Conservation (phyloP, 192 early-diverging fungal genomes). For the Haplosporangium gracile region DNA sequence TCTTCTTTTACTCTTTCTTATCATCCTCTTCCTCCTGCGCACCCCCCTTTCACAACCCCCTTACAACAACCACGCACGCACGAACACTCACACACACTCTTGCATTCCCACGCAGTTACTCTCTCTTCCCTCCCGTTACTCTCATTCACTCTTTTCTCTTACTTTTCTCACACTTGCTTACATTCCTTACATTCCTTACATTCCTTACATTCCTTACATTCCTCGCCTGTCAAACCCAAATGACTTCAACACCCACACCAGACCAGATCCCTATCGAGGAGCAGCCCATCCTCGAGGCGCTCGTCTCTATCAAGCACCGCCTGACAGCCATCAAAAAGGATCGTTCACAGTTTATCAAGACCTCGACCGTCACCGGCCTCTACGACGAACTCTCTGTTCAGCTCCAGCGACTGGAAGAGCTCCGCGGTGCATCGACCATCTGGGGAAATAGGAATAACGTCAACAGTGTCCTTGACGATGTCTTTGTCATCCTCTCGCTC, state of each 20-base stretch:
- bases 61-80: neutral
- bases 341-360: constrained; percentile 74
- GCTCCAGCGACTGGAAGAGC: constrained; percentile 58
- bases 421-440: constrained; percentile 53
- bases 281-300: constrained; percentile 73
- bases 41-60: neutral
- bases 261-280: constrained; percentile 63
- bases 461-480: constrained; percentile 81
- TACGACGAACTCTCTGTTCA: constrained; percentile 72
- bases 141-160: neutral
- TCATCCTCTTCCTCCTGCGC: neutral
- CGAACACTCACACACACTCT: neutral
- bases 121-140: no score
- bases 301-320: constrained; percentile 78
- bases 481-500: constrained; percentile 81
- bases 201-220: neutral
- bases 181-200: neutral
- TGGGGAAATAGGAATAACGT: constrained; percentile 62
- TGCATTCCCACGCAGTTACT: neutral
- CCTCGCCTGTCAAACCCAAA: neutral
- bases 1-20: neutral
- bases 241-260: constrained; percentile 52
- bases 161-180: constrained; percentile 12
- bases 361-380: constrained; percentile 70
- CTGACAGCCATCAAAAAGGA: constrained; percentile 83